These are phyloP conservation scores for Morella rubra DNA, from an alignment of 306 rosid species.

Conservation along the genomic window DNA sequence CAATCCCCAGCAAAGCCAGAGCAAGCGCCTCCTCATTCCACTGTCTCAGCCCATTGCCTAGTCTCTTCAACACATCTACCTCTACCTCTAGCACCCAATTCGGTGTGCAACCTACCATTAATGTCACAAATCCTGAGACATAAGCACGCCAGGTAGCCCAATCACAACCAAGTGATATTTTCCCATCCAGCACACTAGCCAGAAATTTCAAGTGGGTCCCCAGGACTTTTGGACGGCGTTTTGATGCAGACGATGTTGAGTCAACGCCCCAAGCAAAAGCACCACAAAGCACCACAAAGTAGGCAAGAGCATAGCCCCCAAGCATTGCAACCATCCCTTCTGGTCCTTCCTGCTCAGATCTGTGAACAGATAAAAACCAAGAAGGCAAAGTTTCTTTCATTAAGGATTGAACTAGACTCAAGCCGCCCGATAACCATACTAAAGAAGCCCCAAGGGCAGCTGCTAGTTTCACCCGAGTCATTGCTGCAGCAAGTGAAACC, in stretches of 20 bases:
- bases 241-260: slow-evolving; percentile 51
- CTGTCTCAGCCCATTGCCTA: slow-evolving; percentile 44
- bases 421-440: slow-evolving; percentile 56
- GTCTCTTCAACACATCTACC: slow-evolving; percentile 46
- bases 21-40: slow-evolving; percentile 61
- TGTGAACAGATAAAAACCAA: slow-evolving; percentile 55
- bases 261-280: slow-evolving; percentile 58
- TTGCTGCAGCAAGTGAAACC: slow-evolving; percentile 48
- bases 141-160: slow-evolving; percentile 58
- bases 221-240: slow-evolving; percentile 52
- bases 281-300: slow-evolving; percentile 50
- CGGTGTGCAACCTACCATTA: slow-evolving; percentile 54
- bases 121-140: slow-evolving; percentile 48
- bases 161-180: slow-evolving; percentile 58
- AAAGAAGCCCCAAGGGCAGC: slow-evolving; percentile 55
- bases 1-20: slow-evolving; percentile 47
- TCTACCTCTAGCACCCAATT: slow-evolving; percentile 56
- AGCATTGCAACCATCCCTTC: slow-evolving; percentile 57
- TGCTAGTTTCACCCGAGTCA: slow-evolving; percentile 50
- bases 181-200: slow-evolving; percentile 58
- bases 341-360: slow-evolving; percentile 39
- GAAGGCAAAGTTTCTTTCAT: slow-evolving; percentile 58
- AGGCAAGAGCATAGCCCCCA: slow-evolving; percentile 55
- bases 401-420: slow-evolving; percentile 49
- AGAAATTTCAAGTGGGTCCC: slow-evolving; percentile 53